Base-by-base conservation (phyloP, 2,329 filamentous ascomycete genomes). In the Stachybotrys echinatus region DNA sequence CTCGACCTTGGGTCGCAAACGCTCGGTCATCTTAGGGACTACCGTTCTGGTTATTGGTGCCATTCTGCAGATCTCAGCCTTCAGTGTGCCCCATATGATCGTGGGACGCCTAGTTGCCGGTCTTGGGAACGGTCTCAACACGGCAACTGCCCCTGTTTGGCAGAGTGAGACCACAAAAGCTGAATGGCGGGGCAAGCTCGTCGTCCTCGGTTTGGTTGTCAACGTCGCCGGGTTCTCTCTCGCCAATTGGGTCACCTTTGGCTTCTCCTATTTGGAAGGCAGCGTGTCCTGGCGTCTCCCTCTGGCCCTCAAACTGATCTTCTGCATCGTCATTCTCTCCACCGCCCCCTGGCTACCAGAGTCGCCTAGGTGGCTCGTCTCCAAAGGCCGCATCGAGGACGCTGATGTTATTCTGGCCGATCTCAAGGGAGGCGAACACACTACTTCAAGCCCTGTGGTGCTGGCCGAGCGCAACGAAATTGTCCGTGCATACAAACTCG, bases 101-200 rank as follows among this genome's bases (percentile, higher is more conserved):
- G 68, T 72, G 10, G 72, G 71, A 0, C 64, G 74, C 2, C 65
- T 76, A 20, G 65, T 76, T 19, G 69, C 68, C 6, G 74, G 74
- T 2, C 47, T 76, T 4, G 74, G 74, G 2, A 74, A 68, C 42
- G 71, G 72, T 5, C 61, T 74, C 61, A 78, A 77, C 47, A 77
- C 76, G 2, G 71, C 74, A 34, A 78, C 75, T 2, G 69, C 69
- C 18, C 67, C 66, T 19, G 63, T 66, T 5, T 75, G 70, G 67
- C 71, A 74, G 52, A 66, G 68, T 3, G 72, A 74, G 48, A 55
- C 69, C 12, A 69, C 70, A 61, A 67, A 71, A 49, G 66, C 69
- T 12, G 61, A 66, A 3, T 65, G 65, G 45, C 62, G 72, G 23
- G 72, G 72, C 14, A 65, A 65, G 50, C 60, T 4, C 52, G 56